These are phyloP conservation scores for Curvularia spicifera DNA, from an alignment of 2,329 filamentous ascomycete species.

Conservation along the genomic window DNA sequence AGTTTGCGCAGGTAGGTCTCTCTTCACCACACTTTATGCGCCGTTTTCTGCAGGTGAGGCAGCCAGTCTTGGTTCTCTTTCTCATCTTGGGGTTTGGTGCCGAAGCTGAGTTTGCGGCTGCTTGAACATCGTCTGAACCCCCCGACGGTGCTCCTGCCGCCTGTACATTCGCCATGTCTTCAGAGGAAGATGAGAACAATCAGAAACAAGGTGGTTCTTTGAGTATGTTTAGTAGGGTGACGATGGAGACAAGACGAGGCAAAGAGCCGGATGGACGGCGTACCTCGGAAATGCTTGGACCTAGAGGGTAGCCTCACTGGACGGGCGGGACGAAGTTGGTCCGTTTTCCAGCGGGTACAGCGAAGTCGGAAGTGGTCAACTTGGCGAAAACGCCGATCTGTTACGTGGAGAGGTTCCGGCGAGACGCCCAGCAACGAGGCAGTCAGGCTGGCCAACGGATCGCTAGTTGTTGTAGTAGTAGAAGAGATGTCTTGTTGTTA, in stretches of 20 bases:
- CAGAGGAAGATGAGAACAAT: conserved; percentile 1
- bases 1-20: conserved; percentile 80
- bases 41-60: conserved; percentile 88
- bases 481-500: conserved; percentile 21
- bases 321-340: conserved; percentile 31
- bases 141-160: conserved; percentile 26
- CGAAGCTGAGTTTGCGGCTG: conserved; percentile 28
- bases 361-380: conserved; percentile 36
- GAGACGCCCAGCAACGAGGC: conserved; percentile 20
- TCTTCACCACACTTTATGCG: conserved; percentile 98
- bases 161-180: conserved; percentile 33
- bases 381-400: conserved; percentile 39
- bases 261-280: conserved; percentile 3
- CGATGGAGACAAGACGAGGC: neutral
- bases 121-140: conserved; percentile 39
- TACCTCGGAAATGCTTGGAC: conserved; percentile 12
- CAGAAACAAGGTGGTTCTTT: conserved; percentile 8
- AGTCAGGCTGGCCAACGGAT: conserved; percentile 12
- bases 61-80: conserved; percentile 85
- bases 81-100: conserved; percentile 44
- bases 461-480: conserved; percentile 7
- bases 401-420: conserved; percentile 25
- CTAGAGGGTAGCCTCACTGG: conserved; percentile 16
- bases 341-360: conserved; percentile 30
- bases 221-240: conserved; percentile 8